A percentile compares a stretch with the other conserved stretches of the same genome.
Evolutionary conservation across 1,284 basidiomycete genomes (phyloP).

Genomic region (Trametes sp.): DNA sequence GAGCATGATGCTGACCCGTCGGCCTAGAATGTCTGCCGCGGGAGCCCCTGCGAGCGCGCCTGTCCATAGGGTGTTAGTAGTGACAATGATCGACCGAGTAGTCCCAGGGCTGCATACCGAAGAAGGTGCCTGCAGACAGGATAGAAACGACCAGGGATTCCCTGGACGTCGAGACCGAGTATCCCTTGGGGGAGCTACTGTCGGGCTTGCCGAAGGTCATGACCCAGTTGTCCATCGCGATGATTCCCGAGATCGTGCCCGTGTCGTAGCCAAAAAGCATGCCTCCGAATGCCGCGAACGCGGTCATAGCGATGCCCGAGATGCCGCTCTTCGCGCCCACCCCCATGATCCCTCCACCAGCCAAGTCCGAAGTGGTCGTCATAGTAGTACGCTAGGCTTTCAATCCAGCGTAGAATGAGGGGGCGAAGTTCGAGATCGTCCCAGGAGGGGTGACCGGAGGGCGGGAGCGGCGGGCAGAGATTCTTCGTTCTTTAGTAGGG

Average conservation of each 20-base stretch:
- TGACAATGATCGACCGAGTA: background rate
- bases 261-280: slow-evolving; percentile 84
- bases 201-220: slow-evolving; percentile 55
- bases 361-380: background rate
- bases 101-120: background rate
- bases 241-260: slow-evolving; percentile 77
- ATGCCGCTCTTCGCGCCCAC: slow-evolving; percentile 39
- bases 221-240: slow-evolving; percentile 59
- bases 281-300: slow-evolving; percentile 86
- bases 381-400: background rate
- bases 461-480: background rate
- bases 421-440: background rate
- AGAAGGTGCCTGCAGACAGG: slow-evolving; percentile 51
- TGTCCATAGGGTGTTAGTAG: background rate
- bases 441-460: background rate
- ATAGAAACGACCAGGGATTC: slow-evolving; percentile 51
- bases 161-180: slow-evolving; percentile 38
- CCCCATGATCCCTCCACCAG: background rate
- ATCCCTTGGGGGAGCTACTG: slow-evolving; percentile 33
- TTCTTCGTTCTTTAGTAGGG: background rate
- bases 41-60: slow-evolving; percentile 24
- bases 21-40: slow-evolving; percentile 48
- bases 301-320: slow-evolving; percentile 61
- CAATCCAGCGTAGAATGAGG: background rate
- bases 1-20: slow-evolving; percentile 62